Base-by-base conservation (phyloP, 768 basidiomycete genomes). In the Kwoniella pini region DNA sequence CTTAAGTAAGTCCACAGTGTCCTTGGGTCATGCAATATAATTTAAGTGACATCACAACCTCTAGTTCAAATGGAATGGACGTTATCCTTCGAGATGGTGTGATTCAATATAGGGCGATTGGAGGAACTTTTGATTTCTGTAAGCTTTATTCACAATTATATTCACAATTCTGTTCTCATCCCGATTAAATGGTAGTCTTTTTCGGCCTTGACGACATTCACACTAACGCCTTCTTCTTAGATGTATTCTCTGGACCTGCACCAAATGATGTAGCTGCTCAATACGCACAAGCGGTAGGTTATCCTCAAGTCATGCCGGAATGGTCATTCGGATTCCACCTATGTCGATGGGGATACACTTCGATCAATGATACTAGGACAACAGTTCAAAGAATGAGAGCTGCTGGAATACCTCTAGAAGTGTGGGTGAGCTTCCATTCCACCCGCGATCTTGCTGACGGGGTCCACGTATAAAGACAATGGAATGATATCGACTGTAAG, bases 301-400 rank as follows among this genome's bases (percentile, higher is more conserved):
- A 84, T 38, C 87, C 89, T 2, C 84, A 83, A 28, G 86, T 87
- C 84, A 85, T 86, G 71, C 88, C 88, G 2, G 81, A 81, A 36
- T 90, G 88, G 87, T 85, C 84, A 4, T 88, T 90, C 70, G 88
- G 89, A 6, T 88, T 88, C 80, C 88, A 91, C 61, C 81, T 88
- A 9, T 79, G 74, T 80, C 82, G 84, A 81, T 86, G 69, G 63
- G 89, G 84, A 3, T 85, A 83, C 60, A 55, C 68, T 28, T 80
- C 84, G 65, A 68, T 89, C 19, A 83, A 80, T 55, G 85, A 87
- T 65, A 85, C 85, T 9, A 80, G 80, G 28, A 81, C 82, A 50
- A 82, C 84, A 19, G 84, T 86, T 52, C 73, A 71, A 28, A 83
- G 78, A 64, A 89, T 83, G 88, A 81, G 85, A 15, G 84, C 82